A percentile compares a stretch with the other conserved stretches of the same genome.
phyloP scores from a whole-genome alignment of 257 asterid genomes.

The Fraxinus quadrangulata region DNA sequence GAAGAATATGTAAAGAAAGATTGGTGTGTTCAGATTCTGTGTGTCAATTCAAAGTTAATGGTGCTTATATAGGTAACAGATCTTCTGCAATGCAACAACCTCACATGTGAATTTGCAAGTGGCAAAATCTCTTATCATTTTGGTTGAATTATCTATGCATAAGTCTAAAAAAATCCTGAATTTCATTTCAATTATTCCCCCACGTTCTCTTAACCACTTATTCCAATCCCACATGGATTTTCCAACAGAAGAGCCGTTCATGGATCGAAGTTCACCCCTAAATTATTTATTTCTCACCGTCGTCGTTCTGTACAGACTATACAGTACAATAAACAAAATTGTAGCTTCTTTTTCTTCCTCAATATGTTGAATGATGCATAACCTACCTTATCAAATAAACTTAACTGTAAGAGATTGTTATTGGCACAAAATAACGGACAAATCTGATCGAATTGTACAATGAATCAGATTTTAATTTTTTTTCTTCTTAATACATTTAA shows the following conservation, averaged over 20 bases:
- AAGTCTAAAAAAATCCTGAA: conserved; percentile 20
- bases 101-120: conserved; percentile 43
- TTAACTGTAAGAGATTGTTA: neutral
- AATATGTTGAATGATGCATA: neutral
- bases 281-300: conserved; percentile 21
- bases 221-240: conserved; percentile 52
- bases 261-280: conserved; percentile 31
- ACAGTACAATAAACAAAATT: neutral
- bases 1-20: conserved; percentile 4
- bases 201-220: conserved; percentile 42
- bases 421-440: neutral
- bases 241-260: conserved; percentile 33
- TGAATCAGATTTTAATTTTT: neutral
- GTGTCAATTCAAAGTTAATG: conserved; percentile 23
- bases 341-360: neutral
- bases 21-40: neutral
- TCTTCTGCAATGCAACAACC: conserved; percentile 27
- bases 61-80: conserved; percentile 38
- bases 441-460: neutral
- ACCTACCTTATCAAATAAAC: neutral
- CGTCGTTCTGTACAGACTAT: neutral
- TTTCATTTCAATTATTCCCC: conserved; percentile 51
- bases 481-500: neutral
- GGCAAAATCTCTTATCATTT: conserved; percentile 11
- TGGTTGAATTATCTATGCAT: conserved; percentile 24